Conservation (phyloP, 768 basidiomycete species). For the Favolaschia claudopus region DNA sequence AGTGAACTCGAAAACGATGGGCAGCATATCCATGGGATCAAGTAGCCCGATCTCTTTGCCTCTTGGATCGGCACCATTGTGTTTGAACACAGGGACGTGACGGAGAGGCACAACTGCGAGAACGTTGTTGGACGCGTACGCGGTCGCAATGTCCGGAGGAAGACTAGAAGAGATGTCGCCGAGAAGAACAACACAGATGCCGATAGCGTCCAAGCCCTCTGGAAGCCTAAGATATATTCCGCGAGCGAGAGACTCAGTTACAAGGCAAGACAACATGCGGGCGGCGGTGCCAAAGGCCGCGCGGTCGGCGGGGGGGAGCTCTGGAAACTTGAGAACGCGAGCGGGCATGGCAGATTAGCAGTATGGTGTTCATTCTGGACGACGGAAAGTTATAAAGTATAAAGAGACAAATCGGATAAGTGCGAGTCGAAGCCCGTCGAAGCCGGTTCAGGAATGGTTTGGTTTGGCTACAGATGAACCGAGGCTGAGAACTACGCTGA, state of each 20-base stretch:
- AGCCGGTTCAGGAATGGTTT: not conserved
- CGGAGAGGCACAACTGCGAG: conserved; percentile 57
- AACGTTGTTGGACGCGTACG: conserved; percentile 44
- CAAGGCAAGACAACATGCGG: conserved; percentile 63
- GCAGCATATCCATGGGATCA: conserved; percentile 64
- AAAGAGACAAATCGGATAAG: conserved; percentile 11
- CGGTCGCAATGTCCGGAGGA: conserved; percentile 18
- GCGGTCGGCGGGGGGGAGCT: conserved; percentile 44
- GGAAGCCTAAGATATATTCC: conserved; percentile 55
- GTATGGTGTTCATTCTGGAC: not conserved
- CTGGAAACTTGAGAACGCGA: conserved; percentile 34
- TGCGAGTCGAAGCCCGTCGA: conserved; percentile 8
- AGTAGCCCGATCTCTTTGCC: conserved; percentile 55
- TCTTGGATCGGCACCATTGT: conserved; percentile 37
- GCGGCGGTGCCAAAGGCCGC: conserved; percentile 57
- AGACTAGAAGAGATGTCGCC: conserved; percentile 35
- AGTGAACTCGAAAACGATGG: conserved; percentile 45
- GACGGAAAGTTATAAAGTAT: conserved; percentile 2
- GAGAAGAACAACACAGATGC: conserved; percentile 51
- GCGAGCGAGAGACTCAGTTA: conserved; percentile 60
- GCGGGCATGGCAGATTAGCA: conserved; percentile 32
- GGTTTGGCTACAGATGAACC: not conserved
- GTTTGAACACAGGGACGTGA: conserved; percentile 55
- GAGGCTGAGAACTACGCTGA: not conserved
- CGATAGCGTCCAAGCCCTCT: conserved; percentile 40